These are phyloP conservation scores for Sicyos baderoa DNA, from an alignment of 306 rosid species.

Conservation along the genomic window DNA sequence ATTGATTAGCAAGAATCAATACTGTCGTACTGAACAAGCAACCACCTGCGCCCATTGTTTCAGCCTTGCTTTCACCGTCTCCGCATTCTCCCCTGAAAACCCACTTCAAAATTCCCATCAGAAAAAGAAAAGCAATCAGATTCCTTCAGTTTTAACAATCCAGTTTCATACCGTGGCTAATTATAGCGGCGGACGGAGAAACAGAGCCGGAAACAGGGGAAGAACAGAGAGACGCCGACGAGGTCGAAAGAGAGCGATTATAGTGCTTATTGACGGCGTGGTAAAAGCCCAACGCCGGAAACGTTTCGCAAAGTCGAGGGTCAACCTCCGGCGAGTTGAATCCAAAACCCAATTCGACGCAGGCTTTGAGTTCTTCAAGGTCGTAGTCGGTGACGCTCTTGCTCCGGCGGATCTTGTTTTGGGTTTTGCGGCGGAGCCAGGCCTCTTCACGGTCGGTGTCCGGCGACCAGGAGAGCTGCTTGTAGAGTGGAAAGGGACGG, in stretches of 20 bases:
- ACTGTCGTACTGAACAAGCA: constrained; percentile 83
- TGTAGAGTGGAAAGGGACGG: constrained; percentile 41
- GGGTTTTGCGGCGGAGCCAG: constrained; percentile 73
- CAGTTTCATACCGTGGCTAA: constrained; percentile 8
- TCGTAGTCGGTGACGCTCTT: constrained; percentile 84
- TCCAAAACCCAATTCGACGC: constrained; percentile 82
- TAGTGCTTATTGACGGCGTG: constrained; percentile 64
- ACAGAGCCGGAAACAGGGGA: constrained; percentile 36
- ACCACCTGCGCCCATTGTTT: constrained; percentile 98
- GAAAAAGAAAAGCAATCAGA: background rate
- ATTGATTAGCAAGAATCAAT: constrained; percentile 3
- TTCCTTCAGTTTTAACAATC: background rate
- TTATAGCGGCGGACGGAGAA: constrained; percentile 36
- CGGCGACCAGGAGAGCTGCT: constrained; percentile 92
- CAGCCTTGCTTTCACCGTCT: constrained; percentile 70
- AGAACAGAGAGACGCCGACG: constrained; percentile 25
- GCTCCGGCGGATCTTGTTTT: constrained; percentile 54
- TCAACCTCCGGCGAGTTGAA: constrained; percentile 59
- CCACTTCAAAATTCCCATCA: background rate
- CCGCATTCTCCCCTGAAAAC: constrained; percentile 62
- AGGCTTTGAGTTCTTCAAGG: constrained; percentile 79
- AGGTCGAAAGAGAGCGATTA: constrained; percentile 30
- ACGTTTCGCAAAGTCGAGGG: constrained; percentile 58
- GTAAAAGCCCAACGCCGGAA: constrained; percentile 79
- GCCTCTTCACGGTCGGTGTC: constrained; percentile 71